Evolutionary conservation across 768 basidiomycete genomes (phyloP), one percentile per base, ranked within the genome.

Genomic region (Mycena albidolilacea): DNA sequence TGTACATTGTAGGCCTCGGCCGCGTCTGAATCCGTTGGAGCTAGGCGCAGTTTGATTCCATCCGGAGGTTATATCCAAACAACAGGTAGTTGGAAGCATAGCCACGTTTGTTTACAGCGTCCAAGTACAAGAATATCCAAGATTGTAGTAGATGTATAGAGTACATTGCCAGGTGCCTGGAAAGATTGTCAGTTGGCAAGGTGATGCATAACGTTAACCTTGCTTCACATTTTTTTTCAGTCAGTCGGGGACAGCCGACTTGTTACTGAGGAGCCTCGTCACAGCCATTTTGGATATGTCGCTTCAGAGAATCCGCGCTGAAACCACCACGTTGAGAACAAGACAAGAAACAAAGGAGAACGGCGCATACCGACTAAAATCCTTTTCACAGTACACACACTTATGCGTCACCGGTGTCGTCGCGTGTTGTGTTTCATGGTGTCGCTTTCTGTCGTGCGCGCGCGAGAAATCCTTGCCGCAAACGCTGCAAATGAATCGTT

Each of bases 391-490:
- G 79, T 85, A 91, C 37, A 87, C 88, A 82, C 94, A 95, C 64
- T 86, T 87, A 80, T 95, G 93, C 75, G 89, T 83, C 69, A 90
- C 86, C 23, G 92, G 91, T 15, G 87, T 85, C 44, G 90, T 79
- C 55, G 90, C 86, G 77, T 95, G 93, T 77, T 93, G 91, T 17
- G 91, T 93, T 81, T 94, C 93, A 76, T 90, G 89, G 82, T 95
- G 94, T 73, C 94, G 89, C 82, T 95, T 93, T 75, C 92, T 89
- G 82, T 95, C 94, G 81, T 95, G 93, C 70, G 91, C 87, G 73
- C 94, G 89, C 43, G 93, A 93, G 80, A 95, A 95, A 35, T 93
- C 92, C 81, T 92, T 92, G 64, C 91, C 90, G 80, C 94, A 95
- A 75, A 89, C 87, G 69, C 92, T 89, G 83, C 94, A 95, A 68